These are phyloP conservation scores for Phialemoniopsis sp. DNA, from an alignment of 2,329 filamentous ascomycete genomes.

Conservation along the genomic window DNA sequence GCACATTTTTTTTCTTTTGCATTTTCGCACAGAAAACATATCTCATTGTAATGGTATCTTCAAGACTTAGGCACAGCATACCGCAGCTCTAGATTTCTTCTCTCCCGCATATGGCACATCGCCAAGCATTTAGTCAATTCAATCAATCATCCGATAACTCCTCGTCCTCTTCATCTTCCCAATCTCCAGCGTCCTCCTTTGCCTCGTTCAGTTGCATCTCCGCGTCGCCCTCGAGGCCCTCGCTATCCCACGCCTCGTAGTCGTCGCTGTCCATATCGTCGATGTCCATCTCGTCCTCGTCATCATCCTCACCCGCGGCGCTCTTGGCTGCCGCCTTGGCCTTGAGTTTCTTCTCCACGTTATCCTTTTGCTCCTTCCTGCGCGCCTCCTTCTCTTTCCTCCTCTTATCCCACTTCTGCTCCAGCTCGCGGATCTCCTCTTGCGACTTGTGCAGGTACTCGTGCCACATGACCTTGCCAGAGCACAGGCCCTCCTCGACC, in stretches of 20 bases:
- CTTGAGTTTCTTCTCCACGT: constrained; percentile 79
- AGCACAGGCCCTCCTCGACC: constrained; percentile 90
- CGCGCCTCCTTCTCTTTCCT: constrained; percentile 80
- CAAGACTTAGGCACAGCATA: too few species aligned
- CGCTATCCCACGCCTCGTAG: constrained; percentile 47
- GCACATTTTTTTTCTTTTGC: too few species aligned
- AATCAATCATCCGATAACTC: too few species aligned
- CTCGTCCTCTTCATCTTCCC: constrained; percentile 46
- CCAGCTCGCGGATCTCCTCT: constrained; percentile 72
- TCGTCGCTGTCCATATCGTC: constrained; percentile 37
- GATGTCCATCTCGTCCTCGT: constrained; percentile 28
- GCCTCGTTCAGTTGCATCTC: constrained; percentile 43
- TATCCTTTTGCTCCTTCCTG: constrained; percentile 80
- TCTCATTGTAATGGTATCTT: too few species aligned
- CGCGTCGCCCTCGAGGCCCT: constrained; percentile 43
- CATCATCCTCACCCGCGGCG: constrained; percentile 32
- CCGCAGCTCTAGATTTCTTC: too few species aligned
- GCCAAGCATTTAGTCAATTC: too few species aligned
- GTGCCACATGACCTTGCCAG: constrained; percentile 95
- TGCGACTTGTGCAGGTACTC: constrained; percentile 85
- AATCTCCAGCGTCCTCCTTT: constrained; percentile 46
- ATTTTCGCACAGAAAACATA: too few species aligned
- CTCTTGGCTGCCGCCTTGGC: constrained; percentile 23
- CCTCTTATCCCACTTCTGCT: constrained; percentile 76
- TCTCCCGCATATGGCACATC: too few species aligned